phyloP scores from a whole-genome alignment of 208 protist genomes.

The Phytomonas sp. region DNA sequence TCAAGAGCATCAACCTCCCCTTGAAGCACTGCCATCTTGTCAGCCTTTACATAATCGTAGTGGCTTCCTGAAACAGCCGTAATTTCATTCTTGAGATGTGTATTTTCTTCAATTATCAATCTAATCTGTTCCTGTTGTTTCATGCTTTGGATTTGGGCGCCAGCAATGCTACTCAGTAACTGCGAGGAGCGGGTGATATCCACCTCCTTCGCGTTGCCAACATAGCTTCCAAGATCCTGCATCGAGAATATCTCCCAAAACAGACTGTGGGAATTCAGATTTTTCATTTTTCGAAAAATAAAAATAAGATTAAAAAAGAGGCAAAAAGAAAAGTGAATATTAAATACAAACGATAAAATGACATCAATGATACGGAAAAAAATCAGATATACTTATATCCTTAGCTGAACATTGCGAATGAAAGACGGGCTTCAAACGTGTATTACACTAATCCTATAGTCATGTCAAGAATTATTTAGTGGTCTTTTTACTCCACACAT shows the following conservation, averaged over 20 bases:
- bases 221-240: conserved; percentile 9
- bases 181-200: conserved; percentile 54
- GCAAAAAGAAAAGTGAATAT: neutral
- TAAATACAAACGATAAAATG: neutral
- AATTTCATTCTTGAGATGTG: conserved; percentile 87
- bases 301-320: neutral
- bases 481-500: neutral
- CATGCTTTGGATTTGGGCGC: conserved; percentile 44
- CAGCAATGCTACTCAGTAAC: conserved; percentile 44
- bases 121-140: conserved; percentile 77
- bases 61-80: conserved; percentile 43
- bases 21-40: conserved; percentile 76
- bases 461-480: neutral
- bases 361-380: neutral
- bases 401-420: neutral
- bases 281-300: neutral
- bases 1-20: conserved; percentile 84
- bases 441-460: neutral
- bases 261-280: neutral
- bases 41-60: conserved; percentile 84
- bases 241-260: neutral
- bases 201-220: conserved; percentile 13
- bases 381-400: neutral
- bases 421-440: neutral
- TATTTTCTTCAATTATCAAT: conserved; percentile 70